phyloP scores from a whole-genome alignment of 176 grass and related monocot genomes.

The Poa annua region DNA sequence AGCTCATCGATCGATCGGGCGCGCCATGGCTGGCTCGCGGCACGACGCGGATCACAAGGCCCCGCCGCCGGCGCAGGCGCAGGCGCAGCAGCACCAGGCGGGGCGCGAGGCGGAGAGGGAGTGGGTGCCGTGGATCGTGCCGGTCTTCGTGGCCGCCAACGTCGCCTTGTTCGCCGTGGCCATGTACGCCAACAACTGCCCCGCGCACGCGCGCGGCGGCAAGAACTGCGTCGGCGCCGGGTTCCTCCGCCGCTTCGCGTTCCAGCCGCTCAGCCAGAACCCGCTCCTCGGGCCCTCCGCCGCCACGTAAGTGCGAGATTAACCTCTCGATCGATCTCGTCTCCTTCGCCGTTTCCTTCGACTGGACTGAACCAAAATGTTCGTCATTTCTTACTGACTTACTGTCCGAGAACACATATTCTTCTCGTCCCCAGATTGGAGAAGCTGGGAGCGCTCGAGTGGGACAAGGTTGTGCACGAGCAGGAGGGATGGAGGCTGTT shows the following conservation, averaged over 20 bases:
- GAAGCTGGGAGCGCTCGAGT: conserved; percentile 81
- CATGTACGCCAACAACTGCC: conserved; percentile 98
- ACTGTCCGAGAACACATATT: not conserved
- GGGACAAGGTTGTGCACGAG: conserved; percentile 75
- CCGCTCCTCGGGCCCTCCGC: conserved; percentile 93
- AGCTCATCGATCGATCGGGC: not conserved
- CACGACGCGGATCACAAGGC: conserved; percentile 65
- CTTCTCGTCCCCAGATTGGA: conserved; percentile 58
- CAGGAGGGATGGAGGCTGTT: conserved; percentile 84
- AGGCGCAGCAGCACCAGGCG: conserved; percentile 32
- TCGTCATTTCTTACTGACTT: not conserved
- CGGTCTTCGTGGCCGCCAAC: conserved; percentile 67
- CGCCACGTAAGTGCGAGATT: conserved; percentile 50
- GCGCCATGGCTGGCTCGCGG: conserved; percentile 36
- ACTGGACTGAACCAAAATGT: not conserved
- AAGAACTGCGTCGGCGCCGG: conserved; percentile 73
- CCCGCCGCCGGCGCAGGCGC: not conserved
- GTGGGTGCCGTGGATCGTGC: conserved; percentile 87
- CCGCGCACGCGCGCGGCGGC: conserved; percentile 54
- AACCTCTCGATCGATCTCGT: not conserved
- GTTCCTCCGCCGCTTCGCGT: conserved; percentile 71
- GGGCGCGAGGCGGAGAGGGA: conserved; percentile 60
- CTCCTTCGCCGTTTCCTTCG: not conserved
- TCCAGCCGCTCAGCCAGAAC: conserved; percentile 89
- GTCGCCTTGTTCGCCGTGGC: conserved; percentile 67